Base-by-base conservation (phyloP, 345 rosid genomes). In the Noccaea caerulescens region DNA sequence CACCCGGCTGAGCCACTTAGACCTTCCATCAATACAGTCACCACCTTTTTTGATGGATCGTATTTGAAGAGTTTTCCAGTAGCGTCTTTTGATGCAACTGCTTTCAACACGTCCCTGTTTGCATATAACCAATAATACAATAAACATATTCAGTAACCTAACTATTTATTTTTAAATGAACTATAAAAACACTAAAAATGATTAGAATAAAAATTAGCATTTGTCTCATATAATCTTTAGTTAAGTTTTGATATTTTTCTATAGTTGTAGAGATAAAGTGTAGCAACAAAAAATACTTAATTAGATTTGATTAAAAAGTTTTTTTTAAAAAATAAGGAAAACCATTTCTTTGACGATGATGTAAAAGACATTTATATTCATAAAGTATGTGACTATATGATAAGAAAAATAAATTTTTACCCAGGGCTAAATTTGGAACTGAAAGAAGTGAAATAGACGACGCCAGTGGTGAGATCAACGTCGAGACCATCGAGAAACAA, bases 371-470 rank as follows among this genome's bases (percentile, higher is more conserved):
- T 27, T 27, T 27, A 27, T 27, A 27, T 27, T 27, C 30, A 27
- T 27, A 27, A 27, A 27, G 30, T 27, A 27, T 2, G 30, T 27
- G 30, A 27, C 30, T 27, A 51, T 10, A 10, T 25, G 57, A 3
- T 3, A 51, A 12, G 47, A 11, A 3, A 23, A 58, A 61, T 4
- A 4, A 27, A 47, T 46, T 0, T 7, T 16, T 66, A 74, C 79
- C 61, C 45, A 39, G 79, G 76, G 43, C 9, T 30, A 63, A 76
- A 76, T 1, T 25, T 39, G 2, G 83, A 47, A 66, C 83, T 81
- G 67, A 78, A 75, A 45, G 81, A 84, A 3, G 81, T 78, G 68
- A 84, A 84, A 42, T 80, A 85, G 51, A 85, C 68, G 8, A 60
- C 64, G 0, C 78, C 80, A 9, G 53, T 50, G 2, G 66, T 43